phyloP scores from a whole-genome alignment of 140 eudicot genomes.

The Bidens hawaiensis region DNA sequence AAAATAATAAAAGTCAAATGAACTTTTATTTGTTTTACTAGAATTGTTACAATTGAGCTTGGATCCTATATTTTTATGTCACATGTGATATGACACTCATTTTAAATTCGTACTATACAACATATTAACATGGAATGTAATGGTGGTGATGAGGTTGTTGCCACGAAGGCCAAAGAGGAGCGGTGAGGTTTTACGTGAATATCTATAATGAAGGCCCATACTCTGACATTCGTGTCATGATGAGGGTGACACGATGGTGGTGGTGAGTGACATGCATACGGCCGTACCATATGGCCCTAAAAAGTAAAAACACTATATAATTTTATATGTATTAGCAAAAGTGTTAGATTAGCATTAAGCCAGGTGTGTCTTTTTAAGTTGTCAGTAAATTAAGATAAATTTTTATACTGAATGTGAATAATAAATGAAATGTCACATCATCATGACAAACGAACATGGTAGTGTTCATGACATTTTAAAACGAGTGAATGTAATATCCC shows the following conservation, averaged over 20 bases:
- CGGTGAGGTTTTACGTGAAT: too few species aligned
- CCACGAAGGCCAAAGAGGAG: too few species aligned
- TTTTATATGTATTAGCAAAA: not conserved
- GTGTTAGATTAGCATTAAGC: not conserved
- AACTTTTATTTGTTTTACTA: not conserved
- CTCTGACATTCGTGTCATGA: too few species aligned
- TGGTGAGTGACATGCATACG: too few species aligned
- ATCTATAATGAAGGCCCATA: too few species aligned
- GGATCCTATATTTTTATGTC: too few species aligned
- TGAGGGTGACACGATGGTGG: too few species aligned
- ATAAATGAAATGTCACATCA: not conserved
- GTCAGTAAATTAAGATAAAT: not conserved
- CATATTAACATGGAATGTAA: too few species aligned
- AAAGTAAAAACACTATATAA: not conserved
- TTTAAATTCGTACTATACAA: not conserved
- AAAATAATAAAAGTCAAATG: not conserved
- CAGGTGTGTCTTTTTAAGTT: not conserved
- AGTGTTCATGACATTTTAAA: not conserved
- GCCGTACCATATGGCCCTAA: too few species aligned
- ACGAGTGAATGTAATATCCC: not conserved
- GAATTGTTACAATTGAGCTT: not conserved
- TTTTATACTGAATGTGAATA: not conserved
- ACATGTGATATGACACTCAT: not conserved
- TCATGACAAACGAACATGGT: conserved; percentile 1
- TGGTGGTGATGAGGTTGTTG: too few species aligned